Percentiles rank a stretch among this genome's conserved stretches.
Conservation (phyloP, 805 yeast genomes). For the Komagataella populi region DNA sequence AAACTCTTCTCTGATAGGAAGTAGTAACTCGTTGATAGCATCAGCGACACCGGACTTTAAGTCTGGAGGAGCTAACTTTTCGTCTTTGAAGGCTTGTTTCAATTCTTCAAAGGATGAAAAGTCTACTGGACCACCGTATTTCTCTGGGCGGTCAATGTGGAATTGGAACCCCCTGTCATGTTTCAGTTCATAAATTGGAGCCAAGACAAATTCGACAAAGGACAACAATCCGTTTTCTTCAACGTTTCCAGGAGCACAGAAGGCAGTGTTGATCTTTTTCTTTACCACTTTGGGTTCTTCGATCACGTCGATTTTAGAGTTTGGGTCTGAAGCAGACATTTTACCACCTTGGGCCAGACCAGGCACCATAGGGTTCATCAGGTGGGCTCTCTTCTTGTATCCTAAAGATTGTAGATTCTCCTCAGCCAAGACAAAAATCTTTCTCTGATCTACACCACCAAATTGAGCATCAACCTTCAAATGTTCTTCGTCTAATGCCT, state of each 20-base stretch:
- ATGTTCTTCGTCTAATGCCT: conserved; percentile 90
- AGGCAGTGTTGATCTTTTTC: conserved; percentile 87
- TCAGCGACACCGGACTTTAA: conserved; percentile 86
- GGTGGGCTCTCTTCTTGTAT: conserved; percentile 94
- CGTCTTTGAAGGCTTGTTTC: conserved; percentile 57
- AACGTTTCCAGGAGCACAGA: conserved; percentile 88
- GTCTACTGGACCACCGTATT: conserved; percentile 88
- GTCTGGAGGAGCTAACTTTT: conserved; percentile 82
- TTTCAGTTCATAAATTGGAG: conserved; percentile 76
- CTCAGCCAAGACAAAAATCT: conserved; percentile 93
- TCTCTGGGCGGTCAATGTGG: conserved; percentile 81
- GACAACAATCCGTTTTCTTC: conserved; percentile 86
- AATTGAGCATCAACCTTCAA: conserved; percentile 86
- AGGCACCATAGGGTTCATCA: conserved; percentile 99
- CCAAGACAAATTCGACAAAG: conserved; percentile 70
- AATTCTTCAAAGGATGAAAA: conserved; percentile 56
- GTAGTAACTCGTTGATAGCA: conserved; percentile 66
- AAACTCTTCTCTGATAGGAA: conserved; percentile 69
- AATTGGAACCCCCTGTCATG: conserved; percentile 50
- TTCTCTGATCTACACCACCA: conserved; percentile 98
- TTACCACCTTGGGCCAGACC: conserved; percentile 95
- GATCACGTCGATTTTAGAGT: conserved; percentile 85
- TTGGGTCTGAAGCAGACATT: conserved; percentile 98
- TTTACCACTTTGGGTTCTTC: conserved; percentile 82
- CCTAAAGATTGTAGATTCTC: conserved; percentile 81